These are phyloP conservation scores for Clarireedia monteithiana DNA, from an alignment of 2,329 filamentous ascomycete genomes.

Conservation along the genomic window DNA sequence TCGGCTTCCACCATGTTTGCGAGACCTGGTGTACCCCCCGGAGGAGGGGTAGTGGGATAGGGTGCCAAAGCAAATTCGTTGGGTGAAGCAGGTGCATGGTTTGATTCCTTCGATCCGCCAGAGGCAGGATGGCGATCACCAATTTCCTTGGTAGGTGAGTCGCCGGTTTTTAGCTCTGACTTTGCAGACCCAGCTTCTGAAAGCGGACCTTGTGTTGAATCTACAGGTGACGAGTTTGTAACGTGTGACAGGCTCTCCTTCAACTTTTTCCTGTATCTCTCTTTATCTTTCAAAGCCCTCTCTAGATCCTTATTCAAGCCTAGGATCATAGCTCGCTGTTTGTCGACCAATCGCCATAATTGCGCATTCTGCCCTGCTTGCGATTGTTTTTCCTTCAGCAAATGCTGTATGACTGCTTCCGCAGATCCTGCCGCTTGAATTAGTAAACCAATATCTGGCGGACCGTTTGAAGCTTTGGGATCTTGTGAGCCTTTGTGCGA, in stretches of 20 bases:
- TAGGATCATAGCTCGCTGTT: conserved; percentile 88
- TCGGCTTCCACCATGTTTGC: conserved; percentile 43
- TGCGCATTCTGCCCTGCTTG: conserved; percentile 85
- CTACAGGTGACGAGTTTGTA: conserved; percentile 26
- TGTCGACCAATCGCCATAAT: conserved; percentile 91
- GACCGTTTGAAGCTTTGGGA: conserved; percentile 37
- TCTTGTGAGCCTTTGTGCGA: conserved; percentile 53
- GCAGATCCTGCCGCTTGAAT: conserved; percentile 81
- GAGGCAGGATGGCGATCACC: conserved; percentile 22
- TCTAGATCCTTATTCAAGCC: conserved; percentile 94
- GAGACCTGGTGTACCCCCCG: conserved; percentile 34
- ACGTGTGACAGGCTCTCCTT: conserved; percentile 58
- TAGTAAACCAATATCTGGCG: conserved; percentile 70
- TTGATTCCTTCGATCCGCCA: conserved; percentile 20
- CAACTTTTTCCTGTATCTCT: conserved; percentile 82
- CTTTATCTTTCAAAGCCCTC: conserved; percentile 84
- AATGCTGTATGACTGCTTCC: conserved; percentile 79
- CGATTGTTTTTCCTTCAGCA: conserved; percentile 86
- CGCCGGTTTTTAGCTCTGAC: conserved; percentile 15
- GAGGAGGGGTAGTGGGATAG: conserved; percentile 58
- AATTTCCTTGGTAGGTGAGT: conserved; percentile 8
- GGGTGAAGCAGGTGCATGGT: conserved; percentile 40
- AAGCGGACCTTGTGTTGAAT: conserved; percentile 23
- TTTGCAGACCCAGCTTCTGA: conserved; percentile 23
- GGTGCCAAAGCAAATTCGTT: conserved; percentile 51